These are phyloP conservation scores for Ogataea paraovalis DNA, from an alignment of 805 yeast species.

Conservation along the genomic window DNA sequence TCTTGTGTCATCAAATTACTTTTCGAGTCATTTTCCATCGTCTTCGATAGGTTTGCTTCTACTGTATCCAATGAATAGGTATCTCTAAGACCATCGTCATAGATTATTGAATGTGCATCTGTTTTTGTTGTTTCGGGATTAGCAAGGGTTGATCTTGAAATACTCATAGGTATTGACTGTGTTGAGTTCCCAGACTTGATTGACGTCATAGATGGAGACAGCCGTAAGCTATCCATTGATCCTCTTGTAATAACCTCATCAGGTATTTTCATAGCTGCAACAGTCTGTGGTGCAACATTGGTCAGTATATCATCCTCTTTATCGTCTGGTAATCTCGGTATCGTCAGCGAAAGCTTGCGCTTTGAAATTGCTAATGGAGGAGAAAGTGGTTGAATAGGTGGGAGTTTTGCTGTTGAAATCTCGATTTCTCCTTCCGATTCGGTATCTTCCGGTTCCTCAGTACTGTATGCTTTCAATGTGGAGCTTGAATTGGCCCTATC, in stretches of 20 bases:
- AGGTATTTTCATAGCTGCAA: slow-evolving; percentile 19
- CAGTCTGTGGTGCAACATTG: slow-evolving; percentile 14
- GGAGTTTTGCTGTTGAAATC: not conserved
- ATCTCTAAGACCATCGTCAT: slow-evolving; percentile 9
- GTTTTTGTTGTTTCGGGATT: slow-evolving; percentile 48
- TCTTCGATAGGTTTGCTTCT: slow-evolving; percentile 8
- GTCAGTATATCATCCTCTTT: slow-evolving; percentile 20
- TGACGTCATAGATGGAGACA: slow-evolving; percentile 23
- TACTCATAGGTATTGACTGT: slow-evolving; percentile 21
- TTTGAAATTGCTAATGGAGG: not conserved
- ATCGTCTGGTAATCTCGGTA: slow-evolving; percentile 27
- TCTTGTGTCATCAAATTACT: not conserved
- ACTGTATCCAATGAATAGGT: slow-evolving; percentile 10
- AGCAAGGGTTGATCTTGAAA: slow-evolving; percentile 42
- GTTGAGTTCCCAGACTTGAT: slow-evolving; percentile 14
- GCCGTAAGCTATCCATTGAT: slow-evolving; percentile 1
- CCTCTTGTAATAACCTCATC: slow-evolving; percentile 4
- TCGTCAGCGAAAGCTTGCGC: slow-evolving; percentile 17
- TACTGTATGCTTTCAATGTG: not conserved
- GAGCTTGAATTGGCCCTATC: not conserved
- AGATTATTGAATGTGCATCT: slow-evolving; percentile 40
- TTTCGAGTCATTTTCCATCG: slow-evolving; percentile 8
- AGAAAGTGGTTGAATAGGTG: not conserved
- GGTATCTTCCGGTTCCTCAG: not conserved
- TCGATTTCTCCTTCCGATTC: not conserved